Evolutionary conservation across 441 rosid genomes (phyloP).

Genomic region (Cnidoscolus chayamansa): DNA sequence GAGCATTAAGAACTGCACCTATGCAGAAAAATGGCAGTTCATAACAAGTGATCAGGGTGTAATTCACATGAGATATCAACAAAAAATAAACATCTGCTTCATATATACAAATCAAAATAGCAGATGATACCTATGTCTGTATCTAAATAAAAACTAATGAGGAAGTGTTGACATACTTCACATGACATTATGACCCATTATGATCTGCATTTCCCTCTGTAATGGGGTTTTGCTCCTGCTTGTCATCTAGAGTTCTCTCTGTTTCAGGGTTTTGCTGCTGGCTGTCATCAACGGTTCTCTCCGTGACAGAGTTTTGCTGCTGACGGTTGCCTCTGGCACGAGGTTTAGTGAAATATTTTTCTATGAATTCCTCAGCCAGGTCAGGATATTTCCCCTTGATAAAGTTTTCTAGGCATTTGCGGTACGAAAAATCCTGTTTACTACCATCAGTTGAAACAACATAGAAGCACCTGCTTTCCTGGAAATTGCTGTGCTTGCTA

Average conservation of each 20-base stretch:
- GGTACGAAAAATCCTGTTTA: conserved; percentile 73
- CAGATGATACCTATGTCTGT: conserved; percentile 20
- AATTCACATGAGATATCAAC: not conserved
- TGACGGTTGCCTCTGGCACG: conserved; percentile 27
- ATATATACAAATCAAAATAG: conserved; percentile 34
- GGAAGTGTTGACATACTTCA: not conserved
- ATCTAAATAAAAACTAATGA: not conserved
- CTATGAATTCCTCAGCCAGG: conserved; percentile 54
- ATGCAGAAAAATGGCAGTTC: conserved; percentile 21
- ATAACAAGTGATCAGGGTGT: not conserved
- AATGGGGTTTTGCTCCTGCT: too few species aligned
- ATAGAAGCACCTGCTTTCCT: conserved; percentile 67
- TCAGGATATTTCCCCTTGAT: conserved; percentile 58
- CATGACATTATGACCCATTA: not conserved
- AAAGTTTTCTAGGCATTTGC: conserved; percentile 61
- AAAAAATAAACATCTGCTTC: conserved; percentile 15
- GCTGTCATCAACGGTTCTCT: conserved; percentile 14
- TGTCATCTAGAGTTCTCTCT: not conserved
- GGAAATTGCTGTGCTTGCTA: conserved; percentile 53
- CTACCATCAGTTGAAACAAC: conserved; percentile 66
- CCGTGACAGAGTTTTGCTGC: conserved; percentile 16
- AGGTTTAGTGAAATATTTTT: conserved; percentile 53
- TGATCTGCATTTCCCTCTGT: not conserved
- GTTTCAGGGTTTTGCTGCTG: not conserved
- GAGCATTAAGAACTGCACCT: conserved; percentile 28